Base-by-base conservation (phyloP, 2,329 filamentous ascomycete species). In the Diaporthe helianthi region DNA sequence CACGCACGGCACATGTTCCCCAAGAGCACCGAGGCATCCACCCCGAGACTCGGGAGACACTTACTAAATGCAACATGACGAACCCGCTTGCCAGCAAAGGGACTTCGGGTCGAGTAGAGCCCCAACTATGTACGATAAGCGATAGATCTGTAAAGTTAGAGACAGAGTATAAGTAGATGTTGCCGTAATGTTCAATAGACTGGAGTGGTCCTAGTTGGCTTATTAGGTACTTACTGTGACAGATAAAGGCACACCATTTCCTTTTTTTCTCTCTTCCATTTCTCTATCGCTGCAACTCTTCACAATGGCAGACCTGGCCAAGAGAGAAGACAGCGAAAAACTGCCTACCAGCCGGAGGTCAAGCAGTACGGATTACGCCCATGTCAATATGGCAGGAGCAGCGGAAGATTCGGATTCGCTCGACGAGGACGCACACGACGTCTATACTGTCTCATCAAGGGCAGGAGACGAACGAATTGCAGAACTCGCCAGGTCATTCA, bases 401-500 rank as follows among this genome's bases (percentile, higher is more conserved):
- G 54, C 12, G 17, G 44, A 65, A 51, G 61, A 65, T 24, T 61
- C 44, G 2, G 26, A 64, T 19, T 41, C 54, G 36, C 54, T 58
- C 36, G 15, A 58, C 22, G 54, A 24, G 15, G 54, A 58, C 22
- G 22, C 60, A 31, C 60, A 26, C 19, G 60, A 64, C 24, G 19
- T 12, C 60, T 33, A 46, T 41, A 22, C 31, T 3, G 38, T 64
- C 60, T 46, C 41, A 4, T 64, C 41, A 8, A 51, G 60, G 41
- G 19, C 41, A 13, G 33, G 24, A 19, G 63, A 71, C 31, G 47
- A 60, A 55, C 65, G 68, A 17, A 52, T 73, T 53, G 64, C 72
- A 53, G 36, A 68, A n/a, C 67, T 74, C 24, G 73, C 72, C 8
- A 72, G 72, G 55, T 71, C 52, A 29, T 71, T 73, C 41, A 72